These are phyloP conservation scores for Ormosia semicastrata DNA, from an alignment of 306 rosid genomes.

Conservation along the genomic window DNA sequence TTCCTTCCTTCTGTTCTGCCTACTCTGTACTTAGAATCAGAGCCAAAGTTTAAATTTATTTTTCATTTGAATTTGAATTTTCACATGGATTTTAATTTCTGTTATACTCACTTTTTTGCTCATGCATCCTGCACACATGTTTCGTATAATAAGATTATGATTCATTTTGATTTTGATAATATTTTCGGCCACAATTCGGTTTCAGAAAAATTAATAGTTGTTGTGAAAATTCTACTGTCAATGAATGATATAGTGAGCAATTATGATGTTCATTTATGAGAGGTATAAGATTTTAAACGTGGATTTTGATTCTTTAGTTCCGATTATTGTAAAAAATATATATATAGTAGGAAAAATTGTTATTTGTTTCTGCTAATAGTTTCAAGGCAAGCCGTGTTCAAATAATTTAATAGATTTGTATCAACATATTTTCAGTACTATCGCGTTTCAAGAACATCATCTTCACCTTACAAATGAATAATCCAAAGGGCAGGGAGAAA, in stretches of 20 bases:
- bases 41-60: not conserved
- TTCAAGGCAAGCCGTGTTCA: not conserved
- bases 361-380: not conserved
- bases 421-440: constrained; percentile 8
- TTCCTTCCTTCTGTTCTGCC: not conserved
- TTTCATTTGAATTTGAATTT: not conserved
- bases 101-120: not conserved
- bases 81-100: not conserved
- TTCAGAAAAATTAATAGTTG: not conserved
- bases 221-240: not conserved
- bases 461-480: constrained; percentile 31
- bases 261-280: not conserved
- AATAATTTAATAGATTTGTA: not conserved
- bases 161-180: not conserved
- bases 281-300: not conserved
- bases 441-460: not conserved
- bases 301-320: not conserved
- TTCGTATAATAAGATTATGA: not conserved
- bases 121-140: not conserved
- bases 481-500: constrained; percentile 13
- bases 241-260: not conserved
- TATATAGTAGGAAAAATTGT: not conserved
- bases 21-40: not conserved
- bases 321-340: not conserved
- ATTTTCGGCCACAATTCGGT: not conserved